Conservation (phyloP, 371 early-diverging fungal genomes). For the Globomyces sp. region DNA sequence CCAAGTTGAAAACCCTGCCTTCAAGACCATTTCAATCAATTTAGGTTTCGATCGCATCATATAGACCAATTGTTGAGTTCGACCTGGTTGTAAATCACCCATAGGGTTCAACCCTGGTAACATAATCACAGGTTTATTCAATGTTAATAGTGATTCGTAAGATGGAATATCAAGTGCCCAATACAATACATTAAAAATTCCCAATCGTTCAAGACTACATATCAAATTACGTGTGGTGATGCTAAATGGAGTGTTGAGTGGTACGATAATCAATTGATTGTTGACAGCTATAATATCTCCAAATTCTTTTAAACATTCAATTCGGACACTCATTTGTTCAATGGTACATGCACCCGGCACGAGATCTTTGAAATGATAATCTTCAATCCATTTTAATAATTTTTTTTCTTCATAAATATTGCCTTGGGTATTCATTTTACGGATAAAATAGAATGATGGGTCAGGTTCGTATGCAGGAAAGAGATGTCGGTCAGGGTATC, state of each 20-base stretch:
- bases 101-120: conserved; percentile 16
- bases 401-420: conserved; percentile 16
- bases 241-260: conserved; percentile 18
- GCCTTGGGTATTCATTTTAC: conserved; percentile 32
- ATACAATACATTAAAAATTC: conserved; percentile 14
- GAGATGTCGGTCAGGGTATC: conserved; percentile 17
- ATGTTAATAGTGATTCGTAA: conserved; percentile 12
- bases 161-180: conserved; percentile 20
- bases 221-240: conserved; percentile 11
- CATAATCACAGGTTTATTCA: conserved; percentile 13
- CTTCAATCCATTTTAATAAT: conserved; percentile 37
- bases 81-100: background rate
- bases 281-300: conserved; percentile 10
- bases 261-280: conserved; percentile 18
- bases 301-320: conserved; percentile 13
- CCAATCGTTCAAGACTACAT: conserved; percentile 13
- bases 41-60: conserved; percentile 24
- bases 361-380: conserved; percentile 13
- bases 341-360: background rate
- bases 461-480: conserved; percentile 27
- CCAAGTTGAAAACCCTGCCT: conserved; percentile 20
- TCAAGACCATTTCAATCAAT: conserved; percentile 16
- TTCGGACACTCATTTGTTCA: conserved; percentile 11
- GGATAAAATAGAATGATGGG: conserved; percentile 36
- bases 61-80: background rate